A percentile compares a stretch with the other conserved stretches of the same genome.
Conservation (phyloP, 2,329 filamentous ascomycete genomes). For the Capronia americana region DNA sequence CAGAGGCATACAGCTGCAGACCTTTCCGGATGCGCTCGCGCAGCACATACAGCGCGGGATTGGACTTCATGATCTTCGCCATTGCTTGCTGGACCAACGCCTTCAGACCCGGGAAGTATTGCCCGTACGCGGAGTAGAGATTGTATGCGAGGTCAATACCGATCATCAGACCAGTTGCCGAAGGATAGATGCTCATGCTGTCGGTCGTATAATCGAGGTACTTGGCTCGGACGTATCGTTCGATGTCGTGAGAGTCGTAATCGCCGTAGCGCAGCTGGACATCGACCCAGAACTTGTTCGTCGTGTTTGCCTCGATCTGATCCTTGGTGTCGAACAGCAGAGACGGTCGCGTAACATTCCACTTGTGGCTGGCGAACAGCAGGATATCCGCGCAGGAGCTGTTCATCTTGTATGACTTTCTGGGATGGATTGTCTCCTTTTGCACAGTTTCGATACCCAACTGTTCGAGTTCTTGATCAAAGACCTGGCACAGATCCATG, state of each 20-base stretch:
- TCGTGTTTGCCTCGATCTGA: constrained; percentile 87
- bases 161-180: constrained; percentile 95
- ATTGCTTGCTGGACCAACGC: constrained; percentile 95
- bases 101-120: constrained; percentile 98
- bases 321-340: constrained; percentile 97
- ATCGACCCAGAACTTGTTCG: constrained; percentile 99
- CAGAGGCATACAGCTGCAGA: constrained; percentile 94
- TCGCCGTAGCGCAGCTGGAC: constrained; percentile 96
- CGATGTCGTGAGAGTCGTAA: constrained; percentile 98
- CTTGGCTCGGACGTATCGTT: constrained; percentile 95
- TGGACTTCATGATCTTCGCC: constrained; percentile 99
- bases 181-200: constrained; percentile 98
- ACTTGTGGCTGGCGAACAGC: constrained; percentile 96
- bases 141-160: constrained; percentile 98
- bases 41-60: constrained; percentile 92
- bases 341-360: constrained; percentile 95
- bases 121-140: constrained; percentile 94
- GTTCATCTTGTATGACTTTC: constrained; percentile 99
- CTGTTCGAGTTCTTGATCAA: constrained; percentile 95
- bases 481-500: constrained; percentile 98
- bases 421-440: constrained; percentile 97
- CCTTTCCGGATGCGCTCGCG: constrained; percentile 98
- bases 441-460: constrained; percentile 96
- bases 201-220: constrained; percentile 99
- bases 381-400: constrained; percentile 97